Percentiles rank a stretch among this genome's conserved stretches.
Evolutionary conservation across 2,329 filamentous ascomycete species (phyloP).

Genomic region (Colletotrichum filicis): DNA sequence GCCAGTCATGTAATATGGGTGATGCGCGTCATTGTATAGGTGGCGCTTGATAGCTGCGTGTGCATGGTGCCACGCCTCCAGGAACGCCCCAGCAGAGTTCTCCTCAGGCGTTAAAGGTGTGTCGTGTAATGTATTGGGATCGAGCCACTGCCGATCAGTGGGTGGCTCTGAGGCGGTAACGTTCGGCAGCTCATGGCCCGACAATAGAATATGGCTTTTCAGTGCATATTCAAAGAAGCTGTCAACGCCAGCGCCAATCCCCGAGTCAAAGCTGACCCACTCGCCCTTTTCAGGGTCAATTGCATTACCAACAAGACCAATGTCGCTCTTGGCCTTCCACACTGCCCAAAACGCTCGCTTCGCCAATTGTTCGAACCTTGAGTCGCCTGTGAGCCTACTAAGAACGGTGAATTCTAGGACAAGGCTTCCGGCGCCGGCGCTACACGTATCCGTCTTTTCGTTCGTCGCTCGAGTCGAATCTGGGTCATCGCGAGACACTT

Average conservation of each 20-base stretch:
- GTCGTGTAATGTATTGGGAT: slow-evolving; percentile 71
- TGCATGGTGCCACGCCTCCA: slow-evolving; percentile 85
- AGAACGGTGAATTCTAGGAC: slow-evolving; percentile 93
- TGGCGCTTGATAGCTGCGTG: slow-evolving; percentile 91
- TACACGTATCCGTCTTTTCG: slow-evolving; percentile 92
- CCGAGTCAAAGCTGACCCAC: slow-evolving; percentile 91
- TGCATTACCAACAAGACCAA: slow-evolving; percentile 89
- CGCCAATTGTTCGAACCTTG: slow-evolving; percentile 87
- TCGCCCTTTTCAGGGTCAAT: slow-evolving; percentile 91
- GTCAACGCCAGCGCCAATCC: slow-evolving; percentile 95
- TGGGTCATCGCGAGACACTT: slow-evolving; percentile 56
- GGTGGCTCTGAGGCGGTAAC: slow-evolving; percentile 52
- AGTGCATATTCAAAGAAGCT: slow-evolving; percentile 99
- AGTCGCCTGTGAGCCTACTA: slow-evolving; percentile 86
- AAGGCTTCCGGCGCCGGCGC: slow-evolving; percentile 93
- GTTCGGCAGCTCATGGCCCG: slow-evolving; percentile 74
- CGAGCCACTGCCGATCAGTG: slow-evolving; percentile 58
- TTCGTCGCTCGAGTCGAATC: slow-evolving; percentile 50
- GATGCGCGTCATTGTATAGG: slow-evolving; percentile 86
- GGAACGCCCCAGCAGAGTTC: slow-evolving; percentile 81
- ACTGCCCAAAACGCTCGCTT: slow-evolving; percentile 97
- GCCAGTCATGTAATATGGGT: slow-evolving; percentile 93
- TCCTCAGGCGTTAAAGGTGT: slow-evolving; percentile 69
- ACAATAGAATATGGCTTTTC: slow-evolving; percentile 92
- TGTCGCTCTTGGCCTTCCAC: slow-evolving; percentile 87